Percentiles rank a stretch among this genome's conserved stretches.
Evolutionary conservation across 2,329 filamentous ascomycete species (phyloP).

Genomic region (Didymella arachidicola): DNA sequence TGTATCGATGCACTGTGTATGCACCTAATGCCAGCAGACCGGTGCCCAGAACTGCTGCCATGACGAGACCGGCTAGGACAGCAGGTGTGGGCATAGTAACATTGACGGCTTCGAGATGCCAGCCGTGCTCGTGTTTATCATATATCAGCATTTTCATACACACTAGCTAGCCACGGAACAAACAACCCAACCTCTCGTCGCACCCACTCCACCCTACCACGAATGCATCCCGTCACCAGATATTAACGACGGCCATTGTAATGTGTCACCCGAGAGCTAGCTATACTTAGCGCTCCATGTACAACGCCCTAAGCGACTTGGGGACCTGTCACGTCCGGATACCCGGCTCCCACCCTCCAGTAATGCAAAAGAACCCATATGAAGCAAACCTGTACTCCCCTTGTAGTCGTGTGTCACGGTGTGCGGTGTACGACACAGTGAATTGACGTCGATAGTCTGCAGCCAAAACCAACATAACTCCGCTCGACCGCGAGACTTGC

Average conservation of each 20-base stretch:
- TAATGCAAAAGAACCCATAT: neutral
- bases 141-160: neutral
- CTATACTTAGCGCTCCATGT: neutral
- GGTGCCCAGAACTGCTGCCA: neutral
- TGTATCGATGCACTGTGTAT: neutral
- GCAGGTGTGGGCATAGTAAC: neutral
- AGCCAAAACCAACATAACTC: neutral
- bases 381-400: slow-evolving; percentile 1
- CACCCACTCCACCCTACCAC: neutral
- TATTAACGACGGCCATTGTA: neutral
- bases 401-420: neutral
- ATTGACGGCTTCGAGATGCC: neutral
- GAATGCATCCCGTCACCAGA: neutral
- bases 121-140: neutral
- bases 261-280: neutral
- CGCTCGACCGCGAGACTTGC: no score
- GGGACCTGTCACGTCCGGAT: neutral
- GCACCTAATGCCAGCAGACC: neutral
- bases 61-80: neutral
- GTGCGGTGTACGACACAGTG: neutral
- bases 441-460: neutral
- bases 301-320: neutral
- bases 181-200: neutral
- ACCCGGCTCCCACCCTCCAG: neutral
- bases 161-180: neutral